These are phyloP conservation scores for Trichoderma guizhouense DNA, from an alignment of 2,329 filamentous ascomycete genomes.

Conservation along the genomic window DNA sequence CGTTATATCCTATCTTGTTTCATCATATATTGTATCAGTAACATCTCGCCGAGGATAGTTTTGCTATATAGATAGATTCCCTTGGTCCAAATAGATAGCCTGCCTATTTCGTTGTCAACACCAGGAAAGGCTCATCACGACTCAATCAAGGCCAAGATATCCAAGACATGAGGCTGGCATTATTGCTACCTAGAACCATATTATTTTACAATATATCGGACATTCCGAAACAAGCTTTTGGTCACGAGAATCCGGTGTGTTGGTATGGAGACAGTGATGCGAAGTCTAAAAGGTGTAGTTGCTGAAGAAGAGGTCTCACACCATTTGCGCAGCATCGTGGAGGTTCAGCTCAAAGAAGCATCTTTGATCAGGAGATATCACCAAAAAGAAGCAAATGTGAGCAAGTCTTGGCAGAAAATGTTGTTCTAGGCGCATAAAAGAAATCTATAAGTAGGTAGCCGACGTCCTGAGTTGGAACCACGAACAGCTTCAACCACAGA, in stretches of 20 bases:
- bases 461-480: background rate
- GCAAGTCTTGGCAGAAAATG: background rate
- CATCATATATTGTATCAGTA: background rate
- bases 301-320: background rate
- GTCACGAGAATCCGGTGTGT: background rate
- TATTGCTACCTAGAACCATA: background rate
- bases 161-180: background rate
- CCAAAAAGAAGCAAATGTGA: background rate
- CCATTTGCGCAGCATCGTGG: background rate
- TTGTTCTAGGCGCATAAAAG: background rate
- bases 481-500: background rate
- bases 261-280: background rate
- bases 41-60: background rate
- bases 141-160: background rate
- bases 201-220: background rate
- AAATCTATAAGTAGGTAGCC: background rate
- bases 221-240: background rate
- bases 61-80: background rate
- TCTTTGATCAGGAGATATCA: background rate
- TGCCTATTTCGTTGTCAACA: background rate
- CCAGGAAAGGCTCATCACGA: background rate
- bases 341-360: background rate
- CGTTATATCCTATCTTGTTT: background rate
- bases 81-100: background rate
- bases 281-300: no score